phyloP scores from a whole-genome alignment of 352 stramenopile species.

The Globisporangium barbulae region DNA sequence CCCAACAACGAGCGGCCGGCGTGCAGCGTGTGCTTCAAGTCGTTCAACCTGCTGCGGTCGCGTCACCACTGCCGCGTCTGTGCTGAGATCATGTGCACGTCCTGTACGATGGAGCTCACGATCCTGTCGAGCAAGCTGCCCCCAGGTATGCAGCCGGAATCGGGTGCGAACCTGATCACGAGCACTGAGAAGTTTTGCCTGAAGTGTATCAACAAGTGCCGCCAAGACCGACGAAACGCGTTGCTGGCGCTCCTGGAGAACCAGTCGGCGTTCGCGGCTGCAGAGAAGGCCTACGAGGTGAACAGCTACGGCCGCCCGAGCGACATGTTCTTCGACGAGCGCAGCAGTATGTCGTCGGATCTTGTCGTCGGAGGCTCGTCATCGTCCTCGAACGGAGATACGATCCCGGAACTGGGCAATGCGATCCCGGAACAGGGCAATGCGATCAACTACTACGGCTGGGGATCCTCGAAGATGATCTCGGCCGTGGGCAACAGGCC shows the following conservation, averaged over 20 bases:
- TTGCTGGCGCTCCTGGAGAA: slow-evolving; percentile 19
- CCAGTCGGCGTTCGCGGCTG: slow-evolving; percentile 7
- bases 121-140: slow-evolving; percentile 59
- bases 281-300: slow-evolving; percentile 29
- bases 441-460: slow-evolving; percentile 47
- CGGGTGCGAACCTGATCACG: slow-evolving; percentile 46
- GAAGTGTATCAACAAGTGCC: slow-evolving; percentile 71
- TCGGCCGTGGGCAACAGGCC: slow-evolving; percentile 44
- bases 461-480: slow-evolving; percentile 52
- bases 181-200: slow-evolving; percentile 82
- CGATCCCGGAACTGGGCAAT: slow-evolving; percentile 29
- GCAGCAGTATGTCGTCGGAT: slow-evolving; percentile 23
- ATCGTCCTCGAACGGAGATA: slow-evolving; percentile 35
- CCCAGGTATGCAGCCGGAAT: slow-evolving; percentile 46
- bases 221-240: slow-evolving; percentile 47
- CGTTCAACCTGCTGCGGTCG: slow-evolving; percentile 65
- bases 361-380: slow-evolving; percentile 12
- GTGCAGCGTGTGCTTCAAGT: slow-evolving; percentile 77
- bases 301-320: slow-evolving; percentile 19
- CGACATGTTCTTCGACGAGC: slow-evolving; percentile 14
- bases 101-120: slow-evolving; percentile 63
- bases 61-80: slow-evolving; percentile 82
- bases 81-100: slow-evolving; percentile 77
- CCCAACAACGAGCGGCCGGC: slow-evolving; percentile 62
- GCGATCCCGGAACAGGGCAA: slow-evolving; percentile 32